phyloP scores from a whole-genome alignment of 306 rosid genomes.

The Fragaria vesca region DNA sequence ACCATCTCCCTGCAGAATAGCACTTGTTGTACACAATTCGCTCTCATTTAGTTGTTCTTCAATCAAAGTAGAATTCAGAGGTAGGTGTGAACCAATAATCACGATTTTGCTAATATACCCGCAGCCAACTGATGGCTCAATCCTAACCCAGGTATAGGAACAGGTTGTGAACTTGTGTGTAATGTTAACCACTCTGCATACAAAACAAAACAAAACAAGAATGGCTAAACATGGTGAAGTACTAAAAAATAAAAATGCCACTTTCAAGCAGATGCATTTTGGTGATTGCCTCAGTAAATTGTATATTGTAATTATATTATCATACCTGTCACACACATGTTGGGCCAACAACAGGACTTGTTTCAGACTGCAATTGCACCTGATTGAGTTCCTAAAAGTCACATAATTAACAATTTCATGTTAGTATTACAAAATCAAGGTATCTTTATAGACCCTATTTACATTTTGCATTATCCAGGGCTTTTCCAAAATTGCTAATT shows the following conservation, averaged over 20 bases:
- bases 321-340: conserved; percentile 35
- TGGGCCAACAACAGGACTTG: conserved; percentile 45
- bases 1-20: background rate
- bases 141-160: background rate
- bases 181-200: background rate
- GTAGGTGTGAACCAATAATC: background rate
- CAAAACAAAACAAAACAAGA: background rate
- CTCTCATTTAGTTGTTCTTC: background rate
- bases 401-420: background rate
- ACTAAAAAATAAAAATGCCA: background rate
- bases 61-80: background rate
- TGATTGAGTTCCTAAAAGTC: conserved; percentile 55
- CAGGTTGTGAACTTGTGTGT: too few species aligned
- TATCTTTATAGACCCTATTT: background rate
- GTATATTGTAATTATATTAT: background rate
- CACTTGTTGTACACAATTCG: background rate
- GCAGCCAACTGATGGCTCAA: conserved; percentile 9
- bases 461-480: background rate
- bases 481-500: background rate
- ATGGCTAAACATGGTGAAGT: background rate
- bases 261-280: background rate
- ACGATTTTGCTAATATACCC: background rate
- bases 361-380: conserved; percentile 41
- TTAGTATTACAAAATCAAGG: background rate
- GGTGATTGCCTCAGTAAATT: background rate